Conservation (phyloP, 2,329 filamentous ascomycete genomes). For the Cladosporium sp. region DNA sequence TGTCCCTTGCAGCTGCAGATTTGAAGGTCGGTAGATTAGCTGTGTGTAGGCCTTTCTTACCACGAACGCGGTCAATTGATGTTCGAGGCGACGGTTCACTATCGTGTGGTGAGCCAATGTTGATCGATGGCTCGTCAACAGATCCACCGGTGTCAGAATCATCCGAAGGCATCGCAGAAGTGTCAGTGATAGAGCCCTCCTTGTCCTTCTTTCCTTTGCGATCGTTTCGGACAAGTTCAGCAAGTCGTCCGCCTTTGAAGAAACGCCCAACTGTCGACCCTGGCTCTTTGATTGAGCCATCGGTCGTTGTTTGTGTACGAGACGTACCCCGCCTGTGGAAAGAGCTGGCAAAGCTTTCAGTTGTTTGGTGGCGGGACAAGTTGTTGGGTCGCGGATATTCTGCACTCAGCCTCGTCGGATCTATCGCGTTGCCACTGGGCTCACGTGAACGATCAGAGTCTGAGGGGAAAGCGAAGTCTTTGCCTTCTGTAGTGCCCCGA, state of each 20-base stretch:
- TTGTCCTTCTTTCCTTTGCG: conserved; percentile 2
- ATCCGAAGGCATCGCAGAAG: conserved; percentile 44
- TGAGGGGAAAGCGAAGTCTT: conserved; percentile 26
- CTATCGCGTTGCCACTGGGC: conserved; percentile 27
- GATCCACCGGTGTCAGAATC: conserved; percentile 46
- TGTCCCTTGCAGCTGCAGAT: conserved; percentile 38
- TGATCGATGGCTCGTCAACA: conserved; percentile 15
- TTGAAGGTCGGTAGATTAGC: conserved; percentile 50
- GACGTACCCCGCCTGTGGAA: conserved; percentile 34
- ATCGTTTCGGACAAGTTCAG: conserved; percentile 63
- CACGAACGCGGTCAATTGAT: conserved; percentile 31
- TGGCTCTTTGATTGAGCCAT: conserved; percentile 31
- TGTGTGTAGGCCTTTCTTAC: conserved; percentile 39
- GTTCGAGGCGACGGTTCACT: conserved; percentile 35
- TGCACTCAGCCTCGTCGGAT: conserved; percentile 19
- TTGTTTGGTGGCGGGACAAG: conserved; percentile 32
- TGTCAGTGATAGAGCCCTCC: conserved; percentile 56
- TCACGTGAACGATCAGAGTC: conserved; percentile 11
- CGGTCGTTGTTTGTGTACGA: conserved; percentile 1
- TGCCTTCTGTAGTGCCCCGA: conserved; percentile 24
- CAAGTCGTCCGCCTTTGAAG: conserved; percentile 72
- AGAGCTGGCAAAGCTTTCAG: conserved; percentile 44
- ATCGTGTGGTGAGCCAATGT: conserved; percentile 13
- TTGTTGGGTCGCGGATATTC: conserved; percentile 35
- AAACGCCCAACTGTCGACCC: conserved; percentile 64